Evolutionary conservation across 2,329 filamentous ascomycete genomes (phyloP), one percentile per base, ranked within the genome.

Genomic region (Chaetomiaceae sp.): DNA sequence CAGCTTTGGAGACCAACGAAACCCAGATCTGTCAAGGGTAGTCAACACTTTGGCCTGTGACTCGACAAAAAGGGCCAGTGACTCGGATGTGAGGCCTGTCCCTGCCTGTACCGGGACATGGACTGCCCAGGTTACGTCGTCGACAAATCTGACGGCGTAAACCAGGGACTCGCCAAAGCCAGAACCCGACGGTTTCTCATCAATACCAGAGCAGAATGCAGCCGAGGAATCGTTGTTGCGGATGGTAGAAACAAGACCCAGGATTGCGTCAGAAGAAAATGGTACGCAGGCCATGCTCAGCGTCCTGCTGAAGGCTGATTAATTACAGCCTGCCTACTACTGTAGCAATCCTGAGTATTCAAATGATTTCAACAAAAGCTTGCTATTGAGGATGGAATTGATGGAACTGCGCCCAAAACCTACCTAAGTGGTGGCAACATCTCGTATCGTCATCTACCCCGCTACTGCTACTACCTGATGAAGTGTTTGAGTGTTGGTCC

Each of bases 1-100:
- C 16, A 45, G 16, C n/a, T 45, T 45, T 8, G 42, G 42, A 23
- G 42, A 45, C 42, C 42, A 33, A 13, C 32, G 42, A 23, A 45
- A 45, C 9, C 42, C 42, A 7, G 42, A 33, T 21, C 34, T 18
- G 30, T 21, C 18, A 20, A 45, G 42, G 11, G 13, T 25, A 10
- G 29, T n/a, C 11, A 45, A 23, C 9, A 23, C 34, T 1, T 6
- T 45, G 3, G 42, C 42, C 9, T 45, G 29, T 6, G 42, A 18
- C 8, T 45, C 29, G 18, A 34, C 29, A 14, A 34, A 25, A 10
- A 13, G 5, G 29, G 18, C 11, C 11, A 33, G 3, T 3, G 29
- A 8, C 5, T 16, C 18, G 2, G 18, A 18, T 13, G 11, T 14
- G 8, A 34, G 32, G n/a, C 18, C 3, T 30, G 10, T 23, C 0